Evolutionary conservation across 768 basidiomycete species (phyloP).

Genomic region (Auricularia sp.): DNA sequence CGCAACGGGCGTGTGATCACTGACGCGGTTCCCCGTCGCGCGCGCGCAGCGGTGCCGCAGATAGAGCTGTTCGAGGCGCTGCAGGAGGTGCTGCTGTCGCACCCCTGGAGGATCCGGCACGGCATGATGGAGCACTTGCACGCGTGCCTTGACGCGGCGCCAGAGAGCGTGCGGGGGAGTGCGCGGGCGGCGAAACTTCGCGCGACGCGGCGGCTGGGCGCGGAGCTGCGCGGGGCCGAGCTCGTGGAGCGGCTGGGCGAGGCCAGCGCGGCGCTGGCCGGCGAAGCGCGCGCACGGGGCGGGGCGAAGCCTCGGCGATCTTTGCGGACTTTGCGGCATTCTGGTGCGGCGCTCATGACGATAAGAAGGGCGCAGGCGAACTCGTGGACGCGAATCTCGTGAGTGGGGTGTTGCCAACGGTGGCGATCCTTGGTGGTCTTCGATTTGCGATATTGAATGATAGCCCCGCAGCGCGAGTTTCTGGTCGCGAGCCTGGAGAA

Average conservation of each 20-base stretch:
- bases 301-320: conserved; percentile 22
- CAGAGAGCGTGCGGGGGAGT: conserved; percentile 22
- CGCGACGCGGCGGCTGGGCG: conserved; percentile 27
- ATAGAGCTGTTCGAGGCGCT: conserved; percentile 33
- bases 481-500: conserved; percentile 24
- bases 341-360: conserved; percentile 18
- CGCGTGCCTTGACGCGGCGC: conserved; percentile 26
- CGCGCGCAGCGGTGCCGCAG: conserved; percentile 29
- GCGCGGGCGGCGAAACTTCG: conserved; percentile 30
- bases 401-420: conserved; percentile 9
- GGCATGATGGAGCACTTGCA: conserved; percentile 36
- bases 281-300: conserved; percentile 15
- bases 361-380: conserved; percentile 16
- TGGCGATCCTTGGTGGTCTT: neutral
- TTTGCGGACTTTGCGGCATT: conserved; percentile 38
- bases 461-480: conserved; percentile 40
- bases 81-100: conserved; percentile 32
- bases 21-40: neutral
- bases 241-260: conserved; percentile 47
- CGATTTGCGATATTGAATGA: neutral
- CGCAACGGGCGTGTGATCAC: neutral
- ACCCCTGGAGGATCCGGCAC: conserved; percentile 33
- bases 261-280: conserved; percentile 41
- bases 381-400: conserved; percentile 26
- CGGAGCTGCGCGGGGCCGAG: conserved; percentile 33